Conservation (phyloP, 371 early-diverging fungal species). For the Phascolomyces articulosus region DNA sequence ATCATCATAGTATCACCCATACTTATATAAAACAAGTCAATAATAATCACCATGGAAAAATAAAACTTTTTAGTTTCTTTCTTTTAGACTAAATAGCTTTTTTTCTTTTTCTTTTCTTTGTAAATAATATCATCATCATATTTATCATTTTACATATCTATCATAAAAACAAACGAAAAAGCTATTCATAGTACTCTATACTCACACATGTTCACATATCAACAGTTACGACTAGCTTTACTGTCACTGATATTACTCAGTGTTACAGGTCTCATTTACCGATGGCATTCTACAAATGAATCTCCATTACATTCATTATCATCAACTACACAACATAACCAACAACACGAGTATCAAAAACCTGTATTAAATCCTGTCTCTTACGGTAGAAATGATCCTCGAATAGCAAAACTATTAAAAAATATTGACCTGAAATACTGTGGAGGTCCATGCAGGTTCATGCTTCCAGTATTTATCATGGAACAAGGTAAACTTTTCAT, state of each 20-base stretch:
- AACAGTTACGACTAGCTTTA: not conserved
- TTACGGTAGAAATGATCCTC: conserved; percentile 18
- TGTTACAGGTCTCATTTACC: conserved; percentile 14
- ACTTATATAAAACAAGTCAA: not conserved
- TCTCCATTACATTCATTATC: not conserved
- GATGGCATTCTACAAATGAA: conserved; percentile 10
- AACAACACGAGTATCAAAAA: not conserved
- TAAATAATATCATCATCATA: too few relatives aligned
- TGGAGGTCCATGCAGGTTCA: conserved; percentile 39
- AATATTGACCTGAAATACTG: conserved; percentile 36
- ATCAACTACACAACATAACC: not conserved
- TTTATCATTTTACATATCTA: too few relatives aligned
- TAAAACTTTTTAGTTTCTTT: too few relatives aligned
- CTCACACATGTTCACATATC: conserved; percentile 3
- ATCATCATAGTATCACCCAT: not conserved
- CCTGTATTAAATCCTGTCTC: not conserved
- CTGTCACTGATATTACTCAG: conserved; percentile 6
- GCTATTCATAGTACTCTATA: too few relatives aligned
- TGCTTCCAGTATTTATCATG: conserved; percentile 32
- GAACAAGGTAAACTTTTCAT: conserved; percentile 36
- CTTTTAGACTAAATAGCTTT: not conserved
- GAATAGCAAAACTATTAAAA: conserved; percentile 9
- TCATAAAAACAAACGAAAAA: too few relatives aligned
- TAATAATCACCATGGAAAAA: not conserved
- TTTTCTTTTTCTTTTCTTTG: not conserved